A percentile compares a stretch with the other conserved stretches of the same genome.
Evolutionary conservation across 441 rosid species (phyloP).

Genomic region (Manihot esculenta): DNA sequence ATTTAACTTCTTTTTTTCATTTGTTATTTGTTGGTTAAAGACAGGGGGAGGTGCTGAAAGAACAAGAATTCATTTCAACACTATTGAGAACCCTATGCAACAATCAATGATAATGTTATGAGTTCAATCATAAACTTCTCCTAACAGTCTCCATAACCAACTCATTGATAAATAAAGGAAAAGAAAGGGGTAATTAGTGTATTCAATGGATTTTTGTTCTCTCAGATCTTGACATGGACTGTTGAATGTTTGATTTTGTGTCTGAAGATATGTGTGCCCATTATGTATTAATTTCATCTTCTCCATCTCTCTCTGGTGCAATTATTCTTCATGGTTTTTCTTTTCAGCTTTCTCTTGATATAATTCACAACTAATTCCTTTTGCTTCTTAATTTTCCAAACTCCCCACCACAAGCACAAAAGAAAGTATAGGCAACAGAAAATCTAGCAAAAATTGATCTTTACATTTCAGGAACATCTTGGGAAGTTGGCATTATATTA

Average conservation of each 20-base stretch:
- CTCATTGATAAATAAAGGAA: neutral
- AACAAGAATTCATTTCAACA: slow-evolving; percentile 3
- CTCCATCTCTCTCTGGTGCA: neutral
- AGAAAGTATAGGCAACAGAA: neutral
- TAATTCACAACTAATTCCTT: neutral
- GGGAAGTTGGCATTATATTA: neutral
- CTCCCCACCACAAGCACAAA: neutral
- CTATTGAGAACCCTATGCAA: neutral
- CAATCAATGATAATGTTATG: neutral
- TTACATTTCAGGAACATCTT: neutral
- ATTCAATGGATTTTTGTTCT: neutral
- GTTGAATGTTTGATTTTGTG: neutral
- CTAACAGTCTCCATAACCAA: neutral
- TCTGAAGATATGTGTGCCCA: neutral
- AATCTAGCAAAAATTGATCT: neutral
- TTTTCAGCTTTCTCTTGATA: neutral
- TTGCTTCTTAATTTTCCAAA: neutral
- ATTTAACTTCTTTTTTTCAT: neutral
- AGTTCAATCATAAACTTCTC: neutral
- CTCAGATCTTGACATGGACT: neutral
- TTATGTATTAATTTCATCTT: neutral
- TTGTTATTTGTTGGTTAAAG: neutral
- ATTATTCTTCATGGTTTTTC: neutral
- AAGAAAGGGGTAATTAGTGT: neutral
- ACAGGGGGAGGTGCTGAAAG: neutral